phyloP scores from a whole-genome alignment of 1,284 basidiomycete species.

The Irpex sp. region DNA sequence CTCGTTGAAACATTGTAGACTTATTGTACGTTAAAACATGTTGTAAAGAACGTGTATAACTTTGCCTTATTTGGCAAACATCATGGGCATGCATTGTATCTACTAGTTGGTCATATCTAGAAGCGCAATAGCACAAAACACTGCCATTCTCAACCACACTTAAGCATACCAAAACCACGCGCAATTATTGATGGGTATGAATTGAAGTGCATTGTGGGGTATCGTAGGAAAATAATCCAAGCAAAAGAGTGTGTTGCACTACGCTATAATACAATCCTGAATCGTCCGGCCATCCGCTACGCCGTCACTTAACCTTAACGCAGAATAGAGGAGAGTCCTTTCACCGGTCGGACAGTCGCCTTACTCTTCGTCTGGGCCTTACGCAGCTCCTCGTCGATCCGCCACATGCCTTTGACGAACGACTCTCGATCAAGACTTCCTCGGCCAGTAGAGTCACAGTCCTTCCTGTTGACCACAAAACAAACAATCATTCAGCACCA shows the following conservation, averaged over 20 bases:
- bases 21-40: not conserved
- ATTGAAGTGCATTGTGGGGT: conserved; percentile 2
- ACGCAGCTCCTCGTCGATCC: conserved; percentile 79
- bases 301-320: not conserved
- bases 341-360: not conserved
- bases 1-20: not conserved
- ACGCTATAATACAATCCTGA: not conserved
- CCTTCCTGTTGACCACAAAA: conserved; percentile 44
- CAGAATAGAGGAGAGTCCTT: conserved; percentile 1
- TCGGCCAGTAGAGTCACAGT: conserved; percentile 54
- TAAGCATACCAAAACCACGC: no score
- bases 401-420: conserved; percentile 79
- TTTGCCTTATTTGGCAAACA: not conserved
- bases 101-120: no score
- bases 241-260: conserved; percentile 1
- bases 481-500: not conserved
- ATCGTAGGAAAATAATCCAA: not conserved
- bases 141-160: no score
- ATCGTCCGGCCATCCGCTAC: not conserved
- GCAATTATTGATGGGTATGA: not conserved
- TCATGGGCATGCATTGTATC: not conserved
- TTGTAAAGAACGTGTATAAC: not conserved
- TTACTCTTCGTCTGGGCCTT: conserved; percentile 39
- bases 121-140: no score
- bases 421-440: conserved; percentile 60